Conservation (phyloP, 176 grass and related monocot species). For the Pontederia paniculata region DNA sequence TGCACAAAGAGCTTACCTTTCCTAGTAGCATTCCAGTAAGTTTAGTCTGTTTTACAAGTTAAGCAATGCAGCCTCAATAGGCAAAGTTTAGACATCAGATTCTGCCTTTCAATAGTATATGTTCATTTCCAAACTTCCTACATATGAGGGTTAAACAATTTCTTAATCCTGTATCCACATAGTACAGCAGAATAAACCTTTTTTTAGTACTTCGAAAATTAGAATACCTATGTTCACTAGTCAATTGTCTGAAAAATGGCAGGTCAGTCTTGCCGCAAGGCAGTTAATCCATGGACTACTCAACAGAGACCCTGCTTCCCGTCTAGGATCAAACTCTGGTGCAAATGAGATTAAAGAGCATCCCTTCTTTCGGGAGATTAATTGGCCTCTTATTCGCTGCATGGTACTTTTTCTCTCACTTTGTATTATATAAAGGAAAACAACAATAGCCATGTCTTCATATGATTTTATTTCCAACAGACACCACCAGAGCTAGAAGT, state of each 20-base stretch:
- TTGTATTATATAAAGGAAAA: not conserved
- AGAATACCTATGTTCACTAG: not conserved
- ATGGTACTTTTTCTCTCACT: constrained; percentile 48
- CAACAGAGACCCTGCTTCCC: constrained; percentile 58
- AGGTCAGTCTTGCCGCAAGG: constrained; percentile 67
- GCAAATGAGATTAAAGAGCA: constrained; percentile 87
- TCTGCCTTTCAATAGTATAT: too few species aligned
- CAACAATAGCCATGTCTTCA: constrained; percentile 6
- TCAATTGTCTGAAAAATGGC: not conserved
- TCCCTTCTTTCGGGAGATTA: constrained; percentile 58
- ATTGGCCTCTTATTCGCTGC: constrained; percentile 83
- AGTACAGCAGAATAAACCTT: too few species aligned
- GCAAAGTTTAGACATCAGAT: too few species aligned
- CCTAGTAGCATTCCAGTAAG: constrained; percentile 88
- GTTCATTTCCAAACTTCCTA: too few species aligned
- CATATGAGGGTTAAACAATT: too few species aligned
- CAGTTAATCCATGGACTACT: constrained; percentile 80
- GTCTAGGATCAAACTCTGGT: constrained; percentile 53
- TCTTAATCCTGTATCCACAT: too few species aligned
- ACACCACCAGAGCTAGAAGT: constrained; percentile 54
- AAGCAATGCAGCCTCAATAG: too few species aligned
- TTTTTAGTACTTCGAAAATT: too few species aligned
- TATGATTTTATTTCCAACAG: constrained; percentile 28
- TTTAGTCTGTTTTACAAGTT: too few species aligned
- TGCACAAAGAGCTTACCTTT: constrained; percentile 91